phyloP scores from a whole-genome alignment of 78 protist genomes.

The Emiliania huxleyi region DNA sequence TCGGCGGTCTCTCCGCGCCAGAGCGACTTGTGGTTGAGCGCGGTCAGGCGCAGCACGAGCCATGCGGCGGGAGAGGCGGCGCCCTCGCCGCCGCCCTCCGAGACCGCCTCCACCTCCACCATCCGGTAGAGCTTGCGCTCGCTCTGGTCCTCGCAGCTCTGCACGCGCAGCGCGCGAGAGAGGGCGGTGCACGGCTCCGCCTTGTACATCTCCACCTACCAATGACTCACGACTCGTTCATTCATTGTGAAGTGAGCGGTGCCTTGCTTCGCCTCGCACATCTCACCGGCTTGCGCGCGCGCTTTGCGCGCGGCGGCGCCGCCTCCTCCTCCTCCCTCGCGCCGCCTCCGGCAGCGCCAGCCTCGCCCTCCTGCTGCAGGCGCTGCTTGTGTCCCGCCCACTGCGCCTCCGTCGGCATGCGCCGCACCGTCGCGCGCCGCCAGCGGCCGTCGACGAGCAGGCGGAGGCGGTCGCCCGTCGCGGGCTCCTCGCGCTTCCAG shows the following conservation, averaged over 20 bases:
- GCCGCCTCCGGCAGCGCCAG: too few relatives aligned
- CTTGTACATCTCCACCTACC: background rate
- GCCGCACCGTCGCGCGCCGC: background rate
- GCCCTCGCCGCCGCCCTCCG: too few relatives aligned
- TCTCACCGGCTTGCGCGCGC: background rate
- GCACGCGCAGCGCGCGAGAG: background rate
- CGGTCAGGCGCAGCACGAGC: too few relatives aligned
- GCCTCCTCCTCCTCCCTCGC: background rate
- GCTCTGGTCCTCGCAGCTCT: background rate
- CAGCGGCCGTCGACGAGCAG: background rate
- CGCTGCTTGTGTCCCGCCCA: background rate
- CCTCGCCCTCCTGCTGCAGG: too few relatives aligned
- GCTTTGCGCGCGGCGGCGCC: background rate
- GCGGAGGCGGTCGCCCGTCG: background rate
- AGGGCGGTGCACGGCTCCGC: background rate
- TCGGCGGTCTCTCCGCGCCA: too few relatives aligned
- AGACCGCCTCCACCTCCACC: too few relatives aligned
- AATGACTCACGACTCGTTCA: too few relatives aligned
- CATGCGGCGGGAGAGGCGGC: too few relatives aligned
- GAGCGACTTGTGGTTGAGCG: too few relatives aligned
- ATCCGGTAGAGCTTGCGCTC: background rate
- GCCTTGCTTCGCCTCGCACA: background rate
- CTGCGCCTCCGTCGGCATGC: background rate
- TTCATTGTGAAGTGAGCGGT: background rate
- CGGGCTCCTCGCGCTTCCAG: background rate